Percentiles rank a stretch among this genome's conserved stretches.
Conservation (phyloP, 305 asterid genomes). For the Coffea humblotiana region DNA sequence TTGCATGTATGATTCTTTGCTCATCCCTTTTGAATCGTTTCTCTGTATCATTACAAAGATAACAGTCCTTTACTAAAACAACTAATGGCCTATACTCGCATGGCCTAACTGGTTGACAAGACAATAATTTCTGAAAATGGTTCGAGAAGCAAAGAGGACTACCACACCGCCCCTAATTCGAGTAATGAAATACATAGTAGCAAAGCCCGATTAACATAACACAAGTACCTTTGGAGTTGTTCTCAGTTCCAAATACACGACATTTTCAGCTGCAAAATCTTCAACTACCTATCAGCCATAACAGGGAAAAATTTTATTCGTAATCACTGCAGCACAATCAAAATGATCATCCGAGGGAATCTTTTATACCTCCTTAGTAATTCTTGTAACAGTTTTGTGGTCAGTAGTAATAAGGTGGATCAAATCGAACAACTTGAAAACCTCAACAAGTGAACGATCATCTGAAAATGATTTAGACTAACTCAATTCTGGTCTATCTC, state of each 20-base stretch:
- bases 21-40: conserved; percentile 84
- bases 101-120: not conserved
- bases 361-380: conserved; percentile 75
- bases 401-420: conserved; percentile 81
- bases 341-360: not conserved
- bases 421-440: conserved; percentile 87
- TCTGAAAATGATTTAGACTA: conserved; percentile 38
- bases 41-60: conserved; percentile 39
- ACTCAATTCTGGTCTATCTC: conserved; percentile 18
- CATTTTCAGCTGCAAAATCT: conserved; percentile 94
- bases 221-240: conserved; percentile 88
- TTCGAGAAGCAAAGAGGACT: not conserved
- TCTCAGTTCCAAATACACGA: conserved; percentile 82
- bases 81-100: no score
- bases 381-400: conserved; percentile 76
- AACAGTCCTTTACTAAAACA: not conserved
- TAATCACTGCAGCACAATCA: conserved; percentile 2
- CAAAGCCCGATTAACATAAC: not conserved
- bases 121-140: not conserved
- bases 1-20: conserved; percentile 77
- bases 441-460: conserved; percentile 80
- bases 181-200: not conserved
- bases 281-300: conserved; percentile 58
- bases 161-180: not conserved
- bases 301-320: conserved; percentile 1